A percentile compares a stretch with the other conserved stretches of the same genome.
These are phyloP conservation scores for Microglena sp. DNA, from an alignment of 139 green algal genomes.

Conservation along the genomic window DNA sequence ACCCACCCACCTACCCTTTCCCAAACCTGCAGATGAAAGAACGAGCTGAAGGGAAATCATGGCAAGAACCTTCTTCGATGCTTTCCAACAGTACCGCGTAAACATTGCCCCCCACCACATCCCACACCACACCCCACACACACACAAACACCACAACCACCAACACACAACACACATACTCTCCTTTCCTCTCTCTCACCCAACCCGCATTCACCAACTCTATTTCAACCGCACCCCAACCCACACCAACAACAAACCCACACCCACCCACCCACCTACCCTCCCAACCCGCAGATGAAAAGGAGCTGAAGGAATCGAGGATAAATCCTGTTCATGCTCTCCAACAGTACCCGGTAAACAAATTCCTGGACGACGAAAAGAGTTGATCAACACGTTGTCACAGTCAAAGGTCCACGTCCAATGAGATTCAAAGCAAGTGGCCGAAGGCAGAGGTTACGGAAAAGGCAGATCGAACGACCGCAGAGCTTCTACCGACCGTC, in stretches of 20 bases:
- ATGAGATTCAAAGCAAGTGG: constrained; percentile 57
- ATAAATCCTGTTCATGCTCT: constrained; percentile 32
- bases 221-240: no score
- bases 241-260: no score
- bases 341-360: constrained; percentile 27
- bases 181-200: no score
- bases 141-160: no score
- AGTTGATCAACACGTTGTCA: constrained; percentile 67
- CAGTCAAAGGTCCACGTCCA: constrained; percentile 67
- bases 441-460: constrained; percentile 61
- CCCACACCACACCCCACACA: no score
- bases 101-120: no score
- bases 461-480: constrained; percentile 51
- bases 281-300: constrained; percentile 76
- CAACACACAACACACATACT: no score
- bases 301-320: constrained; percentile 60
- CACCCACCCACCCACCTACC: no score
- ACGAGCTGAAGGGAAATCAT: constrained; percentile 72
- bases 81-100: constrained; percentile 34
- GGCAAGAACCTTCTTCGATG: constrained; percentile 54
- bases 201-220: no score
- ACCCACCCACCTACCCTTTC: no score
- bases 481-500: constrained; percentile 55
- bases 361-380: constrained; percentile 75
- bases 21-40: no score